Evolutionary conservation across 768 basidiomycete species (phyloP), one percentile per base, ranked within the genome.

Genomic region (Kwoniella bestiolae): DNA sequence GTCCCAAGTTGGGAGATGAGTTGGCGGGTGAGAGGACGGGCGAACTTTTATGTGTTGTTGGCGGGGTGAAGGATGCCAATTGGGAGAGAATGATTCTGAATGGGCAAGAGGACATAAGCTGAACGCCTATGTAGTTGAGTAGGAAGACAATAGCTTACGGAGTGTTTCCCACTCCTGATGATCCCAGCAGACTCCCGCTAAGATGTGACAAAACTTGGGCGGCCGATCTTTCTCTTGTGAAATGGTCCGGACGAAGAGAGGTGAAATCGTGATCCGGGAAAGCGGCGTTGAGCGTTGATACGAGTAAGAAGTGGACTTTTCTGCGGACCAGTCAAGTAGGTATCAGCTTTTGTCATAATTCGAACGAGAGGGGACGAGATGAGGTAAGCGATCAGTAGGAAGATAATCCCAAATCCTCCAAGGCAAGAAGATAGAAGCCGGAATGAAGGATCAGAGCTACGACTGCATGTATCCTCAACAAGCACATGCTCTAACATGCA

Each of bases 201-300:
- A 78, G 62, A 14, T 70, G 63, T n/a, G 62, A 60, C 9, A 78
- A 63, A 16, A 78, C 76, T 41, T 68, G 65, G n/a, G 65, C 57
- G 25, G 74, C 63, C n/a, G 68, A 66, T 1, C 61, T 63, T 49
- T 78, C 76, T 63, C 89, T 89, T 77, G 86, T 88, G 82, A 99
- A 99, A 73, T 95, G 90, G 9, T 89, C 89, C 0, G 94, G 91
- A 28, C 90, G 87, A 56, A 96, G 90, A 79, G 91, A 90, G 6
- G 91, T 91, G 84, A 98, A 99, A 77, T 97, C 94, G 83, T 97
- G 87, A 86, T 98, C 95, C 2, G 95, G 95, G 79, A 94, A 99
- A 5, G 95, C 94, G 75, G 92, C 87, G 84, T 99, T 99, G 75
- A 99, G 89, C 2, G 94, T 93, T 32, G 92, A 91, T 75, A 98